phyloP scores from a whole-genome alignment of 768 basidiomycete species.

The Tephrocybe sp. region DNA sequence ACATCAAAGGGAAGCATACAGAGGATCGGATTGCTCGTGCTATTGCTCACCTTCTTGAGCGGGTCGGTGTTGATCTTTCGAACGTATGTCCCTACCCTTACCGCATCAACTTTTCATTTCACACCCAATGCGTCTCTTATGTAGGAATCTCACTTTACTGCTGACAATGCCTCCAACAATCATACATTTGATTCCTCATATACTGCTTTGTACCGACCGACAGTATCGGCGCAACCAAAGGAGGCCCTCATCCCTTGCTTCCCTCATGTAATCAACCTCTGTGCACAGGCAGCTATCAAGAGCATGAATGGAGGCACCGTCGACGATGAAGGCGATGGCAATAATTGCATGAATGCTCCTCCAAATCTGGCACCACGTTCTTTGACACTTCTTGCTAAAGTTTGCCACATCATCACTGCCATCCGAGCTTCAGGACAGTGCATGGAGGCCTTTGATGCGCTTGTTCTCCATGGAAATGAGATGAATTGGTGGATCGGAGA shows the following conservation, averaged over 20 bases:
- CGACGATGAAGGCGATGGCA: neutral
- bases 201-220: neutral
- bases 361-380: no score
- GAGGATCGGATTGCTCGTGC: slow-evolving; percentile 33
- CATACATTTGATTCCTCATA: neutral
- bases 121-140: no score
- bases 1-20: slow-evolving; percentile 31
- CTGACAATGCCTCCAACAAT: neutral
- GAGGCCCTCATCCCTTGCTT: slow-evolving; percentile 2
- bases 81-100: no score
- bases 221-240: neutral
- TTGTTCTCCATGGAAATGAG: neutral
- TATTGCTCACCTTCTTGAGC: slow-evolving; percentile 28
- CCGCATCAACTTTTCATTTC: no score
- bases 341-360: neutral
- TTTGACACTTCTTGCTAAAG: no score
- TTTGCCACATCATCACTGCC: neutral
- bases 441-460: neutral
- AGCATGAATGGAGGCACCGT: neutral
- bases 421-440: neutral
- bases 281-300: neutral
- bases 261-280: slow-evolving; percentile 6
- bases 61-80: slow-evolving; percentile 5
- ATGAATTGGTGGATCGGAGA: neutral
- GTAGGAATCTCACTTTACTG: neutral